A percentile compares a stretch with the other conserved stretches of the same genome.
These are phyloP conservation scores for Liquidambar formosana DNA, from an alignment of 164 flowering plant species.

Conservation along the genomic window DNA sequence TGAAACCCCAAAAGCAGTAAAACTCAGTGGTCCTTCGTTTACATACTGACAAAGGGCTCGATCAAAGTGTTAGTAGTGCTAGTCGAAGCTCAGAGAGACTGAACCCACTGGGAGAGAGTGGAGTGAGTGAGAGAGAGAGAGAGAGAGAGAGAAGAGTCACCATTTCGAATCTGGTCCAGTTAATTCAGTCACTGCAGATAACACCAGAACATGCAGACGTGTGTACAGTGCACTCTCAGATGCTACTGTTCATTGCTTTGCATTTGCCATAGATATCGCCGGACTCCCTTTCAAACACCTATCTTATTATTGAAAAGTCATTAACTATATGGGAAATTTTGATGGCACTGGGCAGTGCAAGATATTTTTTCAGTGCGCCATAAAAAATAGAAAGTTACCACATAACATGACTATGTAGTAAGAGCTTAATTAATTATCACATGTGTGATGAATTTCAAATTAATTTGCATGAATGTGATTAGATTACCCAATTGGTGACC, in stretches of 20 bases:
- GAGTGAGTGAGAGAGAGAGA: not conserved
- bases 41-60: constrained; percentile 15
- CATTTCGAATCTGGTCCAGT: constrained; percentile 10
- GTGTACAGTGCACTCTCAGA: constrained; percentile 14
- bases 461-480: too few relatives aligned
- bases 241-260: constrained; percentile 21
- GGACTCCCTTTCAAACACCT: not conserved
- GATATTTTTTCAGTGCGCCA: too few relatives aligned
- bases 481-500: too few relatives aligned
- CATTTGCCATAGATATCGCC: not conserved
- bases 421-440: too few relatives aligned
- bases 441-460: too few relatives aligned
- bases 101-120: constrained; percentile 8
- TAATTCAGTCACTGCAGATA: constrained; percentile 20
- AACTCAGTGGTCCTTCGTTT: constrained; percentile 32
- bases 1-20: constrained; percentile 44
- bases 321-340: too few relatives aligned
- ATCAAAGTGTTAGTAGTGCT: constrained; percentile 29
- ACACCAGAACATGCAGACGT: constrained; percentile 16
- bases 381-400: too few relatives aligned
- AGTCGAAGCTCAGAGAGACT: constrained; percentile 27
- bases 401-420: too few relatives aligned
- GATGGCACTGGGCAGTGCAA: too few relatives aligned
- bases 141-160: not conserved
- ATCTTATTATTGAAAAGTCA: not conserved